Evolutionary conservation across 169 alveolate genomes (phyloP).

Genomic region (Plasmodium relictum): DNA sequence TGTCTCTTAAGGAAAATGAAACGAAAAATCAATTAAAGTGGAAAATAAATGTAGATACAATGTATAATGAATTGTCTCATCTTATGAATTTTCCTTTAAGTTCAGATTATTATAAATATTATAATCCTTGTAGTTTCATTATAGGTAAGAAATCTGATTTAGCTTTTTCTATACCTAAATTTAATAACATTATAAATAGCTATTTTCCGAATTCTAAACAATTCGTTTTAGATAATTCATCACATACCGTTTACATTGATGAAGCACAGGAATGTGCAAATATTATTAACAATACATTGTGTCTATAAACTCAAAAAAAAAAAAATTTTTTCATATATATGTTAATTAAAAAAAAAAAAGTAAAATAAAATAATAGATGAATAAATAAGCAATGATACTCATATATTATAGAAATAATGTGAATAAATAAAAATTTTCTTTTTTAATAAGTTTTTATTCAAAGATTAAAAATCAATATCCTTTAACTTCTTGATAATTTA

Average conservation of each 20-base stretch:
- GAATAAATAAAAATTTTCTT: no score
- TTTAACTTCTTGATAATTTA: no score
- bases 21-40: constrained; percentile 44
- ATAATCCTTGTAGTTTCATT: constrained; percentile 61
- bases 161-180: constrained; percentile 41
- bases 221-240: constrained; percentile 41
- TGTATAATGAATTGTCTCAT: constrained; percentile 36
- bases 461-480: no score
- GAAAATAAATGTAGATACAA: constrained; percentile 73
- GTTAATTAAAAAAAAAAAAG: no score
- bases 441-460: no score
- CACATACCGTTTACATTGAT: constrained; percentile 70
- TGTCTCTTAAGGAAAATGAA: constrained; percentile 36
- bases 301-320: no score
- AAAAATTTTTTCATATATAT: no score
- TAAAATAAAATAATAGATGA: no score
- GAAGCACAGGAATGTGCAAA: constrained; percentile 43
- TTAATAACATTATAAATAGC: constrained; percentile 40
- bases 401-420: no score
- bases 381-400: no score
- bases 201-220: constrained; percentile 39
- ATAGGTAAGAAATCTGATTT: constrained; percentile 62
- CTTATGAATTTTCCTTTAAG: constrained; percentile 43
- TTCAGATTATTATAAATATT: constrained; percentile 22
- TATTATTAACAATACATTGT: constrained; percentile 17